Evolutionary conservation across 192 early-diverging fungal genomes (phyloP).

Genomic region (Spizellomyces punctatus): DNA sequence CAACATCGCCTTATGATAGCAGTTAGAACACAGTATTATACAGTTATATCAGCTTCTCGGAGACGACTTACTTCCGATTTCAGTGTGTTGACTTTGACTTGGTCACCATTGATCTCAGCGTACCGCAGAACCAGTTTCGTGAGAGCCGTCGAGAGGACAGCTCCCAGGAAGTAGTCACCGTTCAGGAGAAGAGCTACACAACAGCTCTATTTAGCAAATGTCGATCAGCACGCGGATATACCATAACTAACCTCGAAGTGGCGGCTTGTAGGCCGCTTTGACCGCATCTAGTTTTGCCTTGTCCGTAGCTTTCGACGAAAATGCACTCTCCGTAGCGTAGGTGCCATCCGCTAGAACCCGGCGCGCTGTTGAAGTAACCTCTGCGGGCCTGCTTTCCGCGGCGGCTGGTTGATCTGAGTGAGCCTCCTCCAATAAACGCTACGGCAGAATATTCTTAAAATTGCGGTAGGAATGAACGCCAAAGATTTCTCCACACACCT

Average conservation of each 20-base stretch:
- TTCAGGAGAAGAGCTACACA: conserved; percentile 75
- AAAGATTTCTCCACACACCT: conserved; percentile 45
- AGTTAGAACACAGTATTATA: conserved; percentile 4
- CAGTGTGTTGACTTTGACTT: conserved; percentile 70
- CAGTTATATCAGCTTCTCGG: not conserved
- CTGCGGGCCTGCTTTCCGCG: conserved; percentile 35
- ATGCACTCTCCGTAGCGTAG: conserved; percentile 94
- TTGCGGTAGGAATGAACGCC: conserved; percentile 48
- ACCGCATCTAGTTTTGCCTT: conserved; percentile 33
- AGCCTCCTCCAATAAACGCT: conserved; percentile 56
- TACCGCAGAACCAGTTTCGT: conserved; percentile 90
- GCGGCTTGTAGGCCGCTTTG: conserved; percentile 58
- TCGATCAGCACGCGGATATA: not conserved
- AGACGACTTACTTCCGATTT: conserved; percentile 71
- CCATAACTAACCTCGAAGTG: conserved; percentile 54
- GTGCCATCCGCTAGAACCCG: conserved; percentile 95
- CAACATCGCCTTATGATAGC: conserved; percentile 73
- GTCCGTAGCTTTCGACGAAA: conserved; percentile 50
- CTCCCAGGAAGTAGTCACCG: conserved; percentile 91
- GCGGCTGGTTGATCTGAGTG: conserved; percentile 52
- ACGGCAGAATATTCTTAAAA: too few species aligned
- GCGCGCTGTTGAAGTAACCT: conserved; percentile 53
- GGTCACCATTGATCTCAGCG: conserved; percentile 25
- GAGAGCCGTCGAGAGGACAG: conserved; percentile 86
- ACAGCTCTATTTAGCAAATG: conserved; percentile 34